Evolutionary conservation across 1,139 yeast genomes (phyloP), one percentile per base, ranked within the genome.

Genomic region (Saccharomyces hybrid): DNA sequence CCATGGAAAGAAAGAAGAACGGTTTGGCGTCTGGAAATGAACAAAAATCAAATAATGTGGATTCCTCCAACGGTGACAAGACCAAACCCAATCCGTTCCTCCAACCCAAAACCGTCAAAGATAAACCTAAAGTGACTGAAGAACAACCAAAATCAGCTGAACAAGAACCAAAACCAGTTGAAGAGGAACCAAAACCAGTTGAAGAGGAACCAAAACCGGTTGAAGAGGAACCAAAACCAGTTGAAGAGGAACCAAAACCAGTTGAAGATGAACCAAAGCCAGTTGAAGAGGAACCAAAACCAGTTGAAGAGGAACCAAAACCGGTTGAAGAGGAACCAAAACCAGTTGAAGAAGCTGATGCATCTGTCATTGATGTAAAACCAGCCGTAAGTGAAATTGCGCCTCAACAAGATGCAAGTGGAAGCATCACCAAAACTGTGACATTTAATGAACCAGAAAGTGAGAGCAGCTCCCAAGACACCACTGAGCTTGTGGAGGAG

Each of bases 1-100:
- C 60, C 47, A 53, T 63, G 46, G 66, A 64, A 48, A 63, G 57
- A 53, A 62, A 63, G 51, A 63, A 62, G 53, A 55, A 60, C 11
- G 59, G 58, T 55, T 14, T n/a, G 14, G 31, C 47, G 19, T 28
- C 29, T 19, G 51, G 27, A 21, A 28, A 9, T 24, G 50, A 51
- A 6, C 19, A 29, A 14, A 42, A 42, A n/a, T 9, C 12, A 2
- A 14, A 14, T 3, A 42, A 42, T 12, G 16, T 8, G 12, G 12
- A 49, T 8, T 14, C 14, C 28, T 2, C 14, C 11, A 42, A 16
- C 24, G 21, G 11, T 14, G 44, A 21, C 6, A 14, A n/a, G 24
- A 31, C 16, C n/a, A 46, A 49, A 16, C 6, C 44, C 12, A 16
- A 48, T 21, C 9, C 48, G 11, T 2, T n/a, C 11, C 5, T 26